These are phyloP conservation scores for Peltaster fructicola DNA, from an alignment of 2,329 filamentous ascomycete species.

Conservation along the genomic window DNA sequence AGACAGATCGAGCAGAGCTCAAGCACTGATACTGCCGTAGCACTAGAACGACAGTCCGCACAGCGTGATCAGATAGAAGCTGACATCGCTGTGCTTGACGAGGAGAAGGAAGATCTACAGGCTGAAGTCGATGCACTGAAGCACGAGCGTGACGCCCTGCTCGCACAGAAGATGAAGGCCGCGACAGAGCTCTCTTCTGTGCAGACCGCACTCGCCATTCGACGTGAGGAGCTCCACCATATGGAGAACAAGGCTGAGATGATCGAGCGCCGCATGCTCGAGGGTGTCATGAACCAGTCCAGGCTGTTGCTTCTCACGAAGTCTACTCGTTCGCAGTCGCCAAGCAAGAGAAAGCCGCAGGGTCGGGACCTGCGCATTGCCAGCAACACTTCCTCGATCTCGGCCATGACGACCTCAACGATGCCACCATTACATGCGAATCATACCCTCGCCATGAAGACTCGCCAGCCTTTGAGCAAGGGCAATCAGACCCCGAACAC, in stretches of 20 bases:
- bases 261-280: slow-evolving; percentile 79
- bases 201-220: slow-evolving; percentile 74
- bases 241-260: slow-evolving; percentile 84
- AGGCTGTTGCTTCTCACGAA: slow-evolving; percentile 71
- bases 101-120: slow-evolving; percentile 28
- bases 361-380: slow-evolving; percentile 23
- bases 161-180: slow-evolving; percentile 60
- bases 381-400: slow-evolving; percentile 23
- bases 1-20: slow-evolving; percentile 60
- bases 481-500: slow-evolving; percentile 9
- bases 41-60: slow-evolving; percentile 57
- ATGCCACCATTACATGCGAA: slow-evolving; percentile 15
- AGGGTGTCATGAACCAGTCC: slow-evolving; percentile 92
- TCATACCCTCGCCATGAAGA: slow-evolving; percentile 31
- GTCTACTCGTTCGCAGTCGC: slow-evolving; percentile 16
- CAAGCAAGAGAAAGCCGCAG: slow-evolving; percentile 23
- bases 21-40: slow-evolving; percentile 59
- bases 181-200: slow-evolving; percentile 77
- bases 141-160: slow-evolving; percentile 56
- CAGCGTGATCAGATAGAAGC: slow-evolving; percentile 43
- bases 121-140: slow-evolving; percentile 41
- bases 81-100: slow-evolving; percentile 28
- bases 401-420: slow-evolving; percentile 23
- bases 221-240: slow-evolving; percentile 73
- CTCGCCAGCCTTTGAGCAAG: slow-evolving; percentile 23